Conservation (phyloP, 257 asterid genomes). For the Ilex aquifolium region DNA sequence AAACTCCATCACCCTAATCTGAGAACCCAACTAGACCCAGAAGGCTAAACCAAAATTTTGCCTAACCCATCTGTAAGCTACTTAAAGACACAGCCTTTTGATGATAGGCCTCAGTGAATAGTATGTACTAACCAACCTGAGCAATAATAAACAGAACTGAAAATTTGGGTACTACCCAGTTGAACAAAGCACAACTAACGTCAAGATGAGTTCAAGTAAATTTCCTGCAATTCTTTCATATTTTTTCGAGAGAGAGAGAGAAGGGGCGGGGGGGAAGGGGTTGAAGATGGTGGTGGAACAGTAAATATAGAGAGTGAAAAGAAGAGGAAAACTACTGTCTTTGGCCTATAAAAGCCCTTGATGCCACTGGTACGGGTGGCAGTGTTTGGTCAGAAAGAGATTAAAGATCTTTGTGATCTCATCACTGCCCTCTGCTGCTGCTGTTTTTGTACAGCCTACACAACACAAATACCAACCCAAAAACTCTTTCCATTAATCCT, state of each 20-base stretch:
- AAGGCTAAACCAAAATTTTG: slow-evolving; percentile 21
- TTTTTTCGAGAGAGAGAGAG: slow-evolving; percentile 3
- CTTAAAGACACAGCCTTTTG: slow-evolving; percentile 29
- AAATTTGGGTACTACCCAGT: slow-evolving; percentile 3
- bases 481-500: slow-evolving; percentile 13
- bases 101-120: slow-evolving; percentile 16
- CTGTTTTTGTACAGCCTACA: slow-evolving; percentile 38
- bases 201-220: slow-evolving; percentile 13
- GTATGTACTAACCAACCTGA: slow-evolving; percentile 18
- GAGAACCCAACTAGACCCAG: slow-evolving; percentile 6
- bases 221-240: slow-evolving; percentile 12
- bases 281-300: not conserved
- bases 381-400: slow-evolving; percentile 84
- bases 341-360: slow-evolving; percentile 32
- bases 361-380: slow-evolving; percentile 56
- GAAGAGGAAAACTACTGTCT: not conserved
- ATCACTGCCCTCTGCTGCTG: slow-evolving; percentile 31
- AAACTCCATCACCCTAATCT: slow-evolving; percentile 40
- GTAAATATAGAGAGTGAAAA: slow-evolving; percentile 1
- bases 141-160: slow-evolving; percentile 9
- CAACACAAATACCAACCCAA: slow-evolving; percentile 29
- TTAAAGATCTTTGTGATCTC: slow-evolving; percentile 56
- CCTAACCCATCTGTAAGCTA: slow-evolving; percentile 59
- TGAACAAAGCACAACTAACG: slow-evolving; percentile 10
- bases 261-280: not conserved